Conservation (phyloP, 1,139 yeast species). For the Kluyveromyces sp. region DNA sequence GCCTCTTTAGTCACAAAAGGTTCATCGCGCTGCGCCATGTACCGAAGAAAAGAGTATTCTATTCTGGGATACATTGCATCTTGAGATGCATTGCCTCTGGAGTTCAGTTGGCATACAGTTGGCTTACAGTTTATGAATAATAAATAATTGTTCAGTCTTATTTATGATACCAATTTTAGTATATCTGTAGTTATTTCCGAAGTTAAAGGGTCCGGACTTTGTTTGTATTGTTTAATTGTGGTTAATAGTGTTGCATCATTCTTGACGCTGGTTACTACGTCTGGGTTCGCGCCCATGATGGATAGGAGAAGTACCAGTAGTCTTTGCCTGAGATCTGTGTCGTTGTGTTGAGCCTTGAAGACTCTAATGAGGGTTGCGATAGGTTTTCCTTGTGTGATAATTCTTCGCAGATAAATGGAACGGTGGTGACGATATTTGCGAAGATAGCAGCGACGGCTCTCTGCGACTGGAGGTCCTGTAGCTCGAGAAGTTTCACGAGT, state of each 20-base stretch:
- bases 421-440: constrained; percentile 24
- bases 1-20: too few species aligned
- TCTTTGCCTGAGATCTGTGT: constrained; percentile 21
- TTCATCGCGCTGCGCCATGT: too few species aligned
- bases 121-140: too few species aligned
- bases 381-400: constrained; percentile 19
- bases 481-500: constrained; percentile 22
- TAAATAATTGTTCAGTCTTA: too few species aligned
- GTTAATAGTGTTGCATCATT: constrained; percentile 10
- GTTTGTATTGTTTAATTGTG: constrained; percentile 7
- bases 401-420: constrained; percentile 27
- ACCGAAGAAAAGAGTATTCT: too few species aligned
- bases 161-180: neutral
- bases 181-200: neutral
- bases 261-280: neutral
- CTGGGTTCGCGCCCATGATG: constrained; percentile 13
- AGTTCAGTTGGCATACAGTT: too few species aligned
- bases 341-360: constrained; percentile 20
- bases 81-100: neutral
- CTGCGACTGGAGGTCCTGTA: constrained; percentile 27
- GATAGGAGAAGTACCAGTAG: constrained; percentile 24
- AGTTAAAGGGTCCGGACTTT: neutral
- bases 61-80: neutral
- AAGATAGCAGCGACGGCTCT: constrained; percentile 30
- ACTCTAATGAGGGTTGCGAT: constrained; percentile 17